Evolutionary conservation across 768 basidiomycete species (phyloP), one percentile per base, ranked within the genome.

Genomic region (Tylopilus vinaceipallidus): DNA sequence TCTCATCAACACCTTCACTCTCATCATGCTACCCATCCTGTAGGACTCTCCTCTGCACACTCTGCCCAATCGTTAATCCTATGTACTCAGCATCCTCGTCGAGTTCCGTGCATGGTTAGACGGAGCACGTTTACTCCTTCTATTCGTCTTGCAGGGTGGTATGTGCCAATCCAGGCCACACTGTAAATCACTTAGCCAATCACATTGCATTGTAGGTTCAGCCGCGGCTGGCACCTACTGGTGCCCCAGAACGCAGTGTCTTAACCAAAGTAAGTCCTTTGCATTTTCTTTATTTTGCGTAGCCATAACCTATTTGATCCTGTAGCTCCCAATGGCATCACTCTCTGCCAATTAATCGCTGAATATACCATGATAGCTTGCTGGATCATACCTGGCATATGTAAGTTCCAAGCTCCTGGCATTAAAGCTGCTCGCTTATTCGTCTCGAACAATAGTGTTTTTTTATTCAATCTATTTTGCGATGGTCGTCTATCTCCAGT

Each of bases 81-180:
- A 9, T 38, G 22, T 22, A 4, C 32, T 19, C 36, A 81, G 80
- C 51, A 64, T 81, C 22, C 57, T 81, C 30, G 59, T 76, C 2
- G 50, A 65, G 34, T 83, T 82, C 41, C 71, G 79, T 33, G 57
- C 67, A 13, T 83, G 80, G 80, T 59, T 82, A 4, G 83, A 84
- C 56, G 71, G 70, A 1, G 76, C 78, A 11, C 73, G 81, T 26
- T 58, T 83, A 23, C 41, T 74, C 23, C 70, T 80, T 39, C 62
- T 84, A 17, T 49, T 79, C 9, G 34, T 73, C 12, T 59, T 62
- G 22, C 81, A 84, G 45, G 62, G 74, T 16, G 77, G 81, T 80
- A 54, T n/a, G 66, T 63, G 32, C 34, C 22, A 22, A 27, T 14
- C 19, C 32, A 27, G 12, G 23, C 16, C 24, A 29, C 42, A 9